A percentile compares a stretch with the other conserved stretches of the same genome.
Conservation (phyloP, 2,329 filamentous ascomycete species). For the Aspergillus ochraceoroseus region DNA sequence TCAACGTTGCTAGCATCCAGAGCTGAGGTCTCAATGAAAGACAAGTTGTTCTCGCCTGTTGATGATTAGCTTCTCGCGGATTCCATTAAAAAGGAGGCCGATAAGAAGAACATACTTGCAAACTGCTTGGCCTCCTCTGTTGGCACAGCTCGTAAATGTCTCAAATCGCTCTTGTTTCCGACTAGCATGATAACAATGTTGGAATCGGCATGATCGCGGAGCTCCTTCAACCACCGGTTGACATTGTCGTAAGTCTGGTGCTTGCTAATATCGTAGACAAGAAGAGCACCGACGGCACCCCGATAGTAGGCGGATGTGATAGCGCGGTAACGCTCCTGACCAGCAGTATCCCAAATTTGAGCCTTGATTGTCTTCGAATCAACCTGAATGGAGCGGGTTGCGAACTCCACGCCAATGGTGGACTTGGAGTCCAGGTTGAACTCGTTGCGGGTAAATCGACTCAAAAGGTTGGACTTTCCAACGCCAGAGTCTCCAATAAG, state of each 20-base stretch:
- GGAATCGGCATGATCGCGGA: slow-evolving; percentile 94
- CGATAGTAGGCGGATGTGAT: slow-evolving; percentile 99
- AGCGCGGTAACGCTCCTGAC: slow-evolving; percentile 97
- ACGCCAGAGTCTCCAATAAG: slow-evolving; percentile 99
- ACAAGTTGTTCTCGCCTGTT: slow-evolving; percentile 91
- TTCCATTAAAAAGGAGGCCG: background rate
- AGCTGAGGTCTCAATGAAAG: slow-evolving; percentile 98
- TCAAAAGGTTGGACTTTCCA: slow-evolving; percentile 99
- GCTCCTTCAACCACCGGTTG: slow-evolving; percentile 97
- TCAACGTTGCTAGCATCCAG: slow-evolving; percentile 99
- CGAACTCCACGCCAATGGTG: slow-evolving; percentile 98
- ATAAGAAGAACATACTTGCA: slow-evolving; percentile 64
- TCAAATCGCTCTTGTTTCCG: slow-evolving; percentile 99
- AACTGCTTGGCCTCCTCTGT: slow-evolving; percentile 98
- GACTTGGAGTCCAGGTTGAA: slow-evolving; percentile 99
- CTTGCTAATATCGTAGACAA: slow-evolving; percentile 99
- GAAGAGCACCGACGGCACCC: slow-evolving; percentile 90
- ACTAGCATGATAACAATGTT: slow-evolving; percentile 99
- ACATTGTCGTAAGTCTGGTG: slow-evolving; percentile 99
- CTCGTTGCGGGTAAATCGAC: slow-evolving; percentile 98
- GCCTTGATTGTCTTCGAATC: slow-evolving; percentile 99
- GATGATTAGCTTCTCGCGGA: slow-evolving; percentile 17
- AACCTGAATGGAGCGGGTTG: slow-evolving; percentile 96
- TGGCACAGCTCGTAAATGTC: slow-evolving; percentile 91
- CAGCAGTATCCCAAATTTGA: slow-evolving; percentile 99